Percentiles rank a stretch among this genome's conserved stretches.
phyloP scores from a whole-genome alignment of 331 rosid genomes.

The Acacia pycnantha region DNA sequence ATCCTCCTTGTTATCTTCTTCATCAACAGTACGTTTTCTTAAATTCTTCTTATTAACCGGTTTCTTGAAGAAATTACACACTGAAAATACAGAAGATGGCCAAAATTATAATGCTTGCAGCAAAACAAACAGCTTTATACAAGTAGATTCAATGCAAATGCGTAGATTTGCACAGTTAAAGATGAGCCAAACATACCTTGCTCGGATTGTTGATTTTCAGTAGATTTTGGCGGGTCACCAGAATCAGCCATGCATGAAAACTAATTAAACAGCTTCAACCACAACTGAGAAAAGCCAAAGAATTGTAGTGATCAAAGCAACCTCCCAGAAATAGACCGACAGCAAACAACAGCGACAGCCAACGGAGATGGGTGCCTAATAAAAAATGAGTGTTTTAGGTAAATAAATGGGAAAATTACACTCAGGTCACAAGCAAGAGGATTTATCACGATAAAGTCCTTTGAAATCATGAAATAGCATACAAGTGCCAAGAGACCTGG shows the following conservation, averaged over 20 bases:
- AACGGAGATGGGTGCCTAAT: neutral
- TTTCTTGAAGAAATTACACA: slow-evolving; percentile 80
- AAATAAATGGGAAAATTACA: too few relatives aligned
- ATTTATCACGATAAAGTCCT: too few relatives aligned
- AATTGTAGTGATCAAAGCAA: neutral
- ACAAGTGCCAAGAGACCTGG: too few relatives aligned
- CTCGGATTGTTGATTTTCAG: slow-evolving; percentile 56
- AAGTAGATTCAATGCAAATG: neutral
- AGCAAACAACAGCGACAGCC: neutral
- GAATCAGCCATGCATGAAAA: slow-evolving; percentile 34
- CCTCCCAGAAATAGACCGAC: neutral
- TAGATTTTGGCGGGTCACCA: slow-evolving; percentile 37
- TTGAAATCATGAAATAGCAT: too few relatives aligned
- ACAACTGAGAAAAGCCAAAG: neutral
- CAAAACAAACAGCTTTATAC: neutral
- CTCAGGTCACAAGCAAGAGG: too few relatives aligned
- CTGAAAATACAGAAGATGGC: slow-evolving; percentile 39
- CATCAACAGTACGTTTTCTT: slow-evolving; percentile 50
- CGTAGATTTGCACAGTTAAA: neutral
- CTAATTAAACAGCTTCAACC: neutral
- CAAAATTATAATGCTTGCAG: neutral
- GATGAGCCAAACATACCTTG: slow-evolving; percentile 42
- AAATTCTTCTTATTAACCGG: slow-evolving; percentile 63
- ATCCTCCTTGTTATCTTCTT: slow-evolving; percentile 56
- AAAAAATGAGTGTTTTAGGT: too few relatives aligned